Base-by-base conservation (phyloP, 768 basidiomycete species). In the Postia placenta region DNA sequence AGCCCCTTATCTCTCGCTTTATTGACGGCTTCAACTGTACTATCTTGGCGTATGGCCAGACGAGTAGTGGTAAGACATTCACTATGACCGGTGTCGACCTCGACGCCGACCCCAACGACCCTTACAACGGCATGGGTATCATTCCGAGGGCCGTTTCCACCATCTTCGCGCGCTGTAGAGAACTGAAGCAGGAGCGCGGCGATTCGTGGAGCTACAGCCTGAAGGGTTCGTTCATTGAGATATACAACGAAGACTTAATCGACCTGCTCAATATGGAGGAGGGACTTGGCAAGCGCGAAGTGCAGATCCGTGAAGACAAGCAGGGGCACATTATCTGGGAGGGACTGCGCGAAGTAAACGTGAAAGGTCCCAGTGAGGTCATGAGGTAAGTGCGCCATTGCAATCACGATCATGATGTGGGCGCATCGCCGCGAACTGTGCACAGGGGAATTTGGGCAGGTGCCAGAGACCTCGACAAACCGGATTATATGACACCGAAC, bases 171-270 rank as follows among this genome's bases (percentile, higher is more conserved):
- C 73, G 78, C 40, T 86, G 88, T 38, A 80, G 78, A 60, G 81
- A 87, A 64, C 71, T 86, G 47, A 90, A 81, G 68, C 85, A 83
- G 61, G 85, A 84, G 63, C 82, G 89, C 25, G 81, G 74, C 30
- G 74, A 74, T 53, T 69, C 81, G 36, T 95, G 88, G 91, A 85
- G 76, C 50, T 92, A 74, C 62, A 79, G 66, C 55, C 70, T 92
- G 63, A 93, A 90, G 69, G 88, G 88, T 44, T 92, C 90, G 20
- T 99, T 95, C 72, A 84, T 99, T 55, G 96, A 99, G 75, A 80
- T 99, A 46, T 98, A 99, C 70, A 98, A 99, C 68, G 96, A 99
- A 71, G 96, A 99, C 69, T 80, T 99, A 45, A 90, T 98, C 64
- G 96, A 99, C 73, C 75, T 99, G 45, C 75, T 99, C 45, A 83